Evolutionary conservation across 495 filamentous ascomycete species (phyloP), one percentile per base, ranked within the genome.

Genomic region (Hypomontagnella submonticulosa): DNA sequence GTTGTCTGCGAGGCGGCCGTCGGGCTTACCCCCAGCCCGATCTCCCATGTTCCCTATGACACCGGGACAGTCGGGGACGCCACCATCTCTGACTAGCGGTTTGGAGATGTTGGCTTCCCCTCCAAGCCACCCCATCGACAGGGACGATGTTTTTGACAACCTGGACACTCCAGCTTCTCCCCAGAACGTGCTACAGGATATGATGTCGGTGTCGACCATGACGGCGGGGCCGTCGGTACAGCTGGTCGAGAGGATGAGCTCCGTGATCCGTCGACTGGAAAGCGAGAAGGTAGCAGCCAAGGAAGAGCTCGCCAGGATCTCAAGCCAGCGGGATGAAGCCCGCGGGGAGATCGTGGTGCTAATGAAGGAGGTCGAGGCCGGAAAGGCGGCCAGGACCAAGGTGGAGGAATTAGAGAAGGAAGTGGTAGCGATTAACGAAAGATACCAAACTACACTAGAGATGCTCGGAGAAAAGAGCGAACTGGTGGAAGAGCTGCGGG

Each of bases 391-490:
- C 8, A 84, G 88, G 37, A 77, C 80, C 62, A 84, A 79, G 47
- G 84, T 91, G 9, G 81, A 81, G 38, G 84, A 82, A 53, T 73
- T 97, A 1, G 90, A 97, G 74, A 77, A 73, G 44, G 86, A 89
- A 61, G 75, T 93, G 13, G 76, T 76, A 48, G 88, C 88, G 44
- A 75, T 91, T 57, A 82, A 86, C 64, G 78, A 84, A 65, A 80
- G 94, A 67, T 97, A 97, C 72, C 87, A 93, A 75, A 95, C 92
- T 1, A 94, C 91, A 42, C 80, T 99, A 40, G 93, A 97, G 80
- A 89, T 99, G 89, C 76, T 97, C 37, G 95, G 95, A 9, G 95
- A 99, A 84, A 97, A 96, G 87, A 96, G 91, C 72, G 95, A 98
- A 82, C 77, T 87, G 73, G 92, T 96, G 11, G 92, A 97, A 64